These are phyloP conservation scores for Gossypium aridum DNA, from an alignment of 441 rosid genomes.

Conservation along the genomic window DNA sequence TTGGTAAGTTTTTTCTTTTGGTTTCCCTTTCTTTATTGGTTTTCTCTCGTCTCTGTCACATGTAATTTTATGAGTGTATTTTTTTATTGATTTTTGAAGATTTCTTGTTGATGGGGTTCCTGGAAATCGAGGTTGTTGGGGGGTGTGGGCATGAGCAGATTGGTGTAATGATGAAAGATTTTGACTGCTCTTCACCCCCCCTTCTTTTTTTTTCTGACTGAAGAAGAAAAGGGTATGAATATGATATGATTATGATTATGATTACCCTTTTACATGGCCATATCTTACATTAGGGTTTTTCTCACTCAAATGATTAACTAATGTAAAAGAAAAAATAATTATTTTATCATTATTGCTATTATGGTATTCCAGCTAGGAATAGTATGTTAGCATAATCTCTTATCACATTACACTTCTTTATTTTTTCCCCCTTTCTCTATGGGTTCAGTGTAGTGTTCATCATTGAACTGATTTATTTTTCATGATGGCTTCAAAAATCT, in stretches of 20 bases:
- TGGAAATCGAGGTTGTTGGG: constrained; percentile 5
- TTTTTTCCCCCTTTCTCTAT: not conserved
- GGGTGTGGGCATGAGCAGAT: constrained; percentile 36
- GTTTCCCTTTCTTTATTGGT: not conserved
- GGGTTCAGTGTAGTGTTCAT: constrained; percentile 12
- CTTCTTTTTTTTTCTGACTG: constrained; percentile 23
- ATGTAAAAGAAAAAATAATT: too few relatives aligned
- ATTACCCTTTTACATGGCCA: constrained; percentile 21
- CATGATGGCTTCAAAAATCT: constrained; percentile 48
- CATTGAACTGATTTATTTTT: constrained; percentile 32
- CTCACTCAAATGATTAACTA: not conserved
- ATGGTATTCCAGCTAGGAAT: not conserved
- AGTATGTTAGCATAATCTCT: not conserved
- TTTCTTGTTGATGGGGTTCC: not conserved
- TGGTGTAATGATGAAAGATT: constrained; percentile 61
- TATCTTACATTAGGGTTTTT: not conserved
- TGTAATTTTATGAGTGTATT: not conserved
- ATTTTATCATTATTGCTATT: too few relatives aligned
- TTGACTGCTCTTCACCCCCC: constrained; percentile 28
- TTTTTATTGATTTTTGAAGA: constrained; percentile 1
- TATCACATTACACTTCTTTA: not conserved
- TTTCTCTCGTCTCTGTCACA: too few relatives aligned
- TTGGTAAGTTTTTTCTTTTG: not conserved
- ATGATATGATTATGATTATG: constrained; percentile 23
- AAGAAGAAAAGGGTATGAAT: constrained; percentile 12